These are phyloP conservation scores for Acacia crassicarpa DNA, from an alignment of 306 rosid genomes.

Conservation along the genomic window DNA sequence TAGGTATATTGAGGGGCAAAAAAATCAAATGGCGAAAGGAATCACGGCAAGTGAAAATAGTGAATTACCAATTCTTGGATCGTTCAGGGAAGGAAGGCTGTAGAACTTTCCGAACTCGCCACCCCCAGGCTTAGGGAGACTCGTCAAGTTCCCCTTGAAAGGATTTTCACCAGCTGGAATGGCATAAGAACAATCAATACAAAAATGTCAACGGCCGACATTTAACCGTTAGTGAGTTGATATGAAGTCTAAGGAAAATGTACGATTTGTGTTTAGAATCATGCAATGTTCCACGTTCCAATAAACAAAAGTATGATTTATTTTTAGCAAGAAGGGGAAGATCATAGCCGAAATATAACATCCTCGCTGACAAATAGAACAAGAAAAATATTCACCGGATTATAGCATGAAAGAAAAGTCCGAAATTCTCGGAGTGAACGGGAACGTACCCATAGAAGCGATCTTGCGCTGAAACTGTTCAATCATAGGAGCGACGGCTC, in stretches of 20 bases:
- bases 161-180: slow-evolving; percentile 81
- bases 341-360: not conserved
- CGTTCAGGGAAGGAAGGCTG: slow-evolving; percentile 90
- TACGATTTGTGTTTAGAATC: not conserved
- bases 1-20: not conserved
- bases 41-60: not conserved
- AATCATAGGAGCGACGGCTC: slow-evolving; percentile 69
- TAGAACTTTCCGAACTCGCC: slow-evolving; percentile 95
- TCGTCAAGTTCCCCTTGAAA: slow-evolving; percentile 79
- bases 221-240: not conserved
- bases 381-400: not conserved
- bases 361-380: not conserved
- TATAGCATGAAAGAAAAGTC: not conserved
- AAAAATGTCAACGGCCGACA: not conserved
- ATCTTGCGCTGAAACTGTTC: slow-evolving; percentile 74
- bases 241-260: not conserved
- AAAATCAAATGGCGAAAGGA: not conserved
- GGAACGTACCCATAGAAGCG: slow-evolving; percentile 67
- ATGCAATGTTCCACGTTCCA: not conserved
- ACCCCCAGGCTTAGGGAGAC: slow-evolving; percentile 93
- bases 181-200: slow-evolving; percentile 9
- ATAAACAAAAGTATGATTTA: slow-evolving; percentile 14
- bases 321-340: not conserved
- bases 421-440: slow-evolving; percentile 27
- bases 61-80: slow-evolving; percentile 85